Evolutionary conservation across 2,329 filamentous ascomycete species (phyloP), one percentile per base, ranked within the genome.

Genomic region (Stachybotrys elegans): DNA sequence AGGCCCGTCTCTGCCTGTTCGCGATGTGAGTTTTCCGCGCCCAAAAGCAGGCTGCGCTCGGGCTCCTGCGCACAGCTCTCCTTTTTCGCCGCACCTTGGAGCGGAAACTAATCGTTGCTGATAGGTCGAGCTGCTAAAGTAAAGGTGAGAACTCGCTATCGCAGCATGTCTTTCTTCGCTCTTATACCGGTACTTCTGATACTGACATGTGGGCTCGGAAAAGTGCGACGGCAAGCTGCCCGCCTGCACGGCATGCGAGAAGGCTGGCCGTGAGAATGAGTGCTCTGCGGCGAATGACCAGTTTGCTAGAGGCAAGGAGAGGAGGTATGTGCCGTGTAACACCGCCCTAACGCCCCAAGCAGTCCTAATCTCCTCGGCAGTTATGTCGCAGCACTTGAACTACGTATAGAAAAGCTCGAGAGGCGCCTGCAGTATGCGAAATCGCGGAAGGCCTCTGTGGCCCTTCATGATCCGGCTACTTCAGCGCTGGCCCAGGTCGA

Each of bases 271-370:
- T 49, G 83, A 87, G 44, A 83, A 76, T 48, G 90, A 94, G 61
- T 98, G 93, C 63, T 95, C 90, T 6, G 90, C 90, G 44, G 91
- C 90, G 7, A 96, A 94, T 57, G 92, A 97, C 60, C 90, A 96
- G 62, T 97, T 96, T 66, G 91, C 92, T 1, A 79, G 90, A 50
- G 93, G 93, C 48, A 97, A 97, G 65, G 93, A 97, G 61, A 78
- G 92, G 57, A 97, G 91, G 82, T 82, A 54, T 46, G 67, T 55
- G 23, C 13, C 31, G n/a, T n/a, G n/a, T n/a, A n/a, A n/a, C n/a
- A n/a, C n/a, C 22, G 4, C 17, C 9, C 32, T 11, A 19, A 12
- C n/a, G n/a, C 25, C 25, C n/a, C 25, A 29, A 34, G 9, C 31
- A 16, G 31, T n/a, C n/a, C 51, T 52, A 44, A 50, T 41, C 34